Percentiles rank a stretch among this genome's conserved stretches.
Evolutionary conservation across 495 filamentous ascomycete genomes (phyloP).

Genomic region (Penicillium canariense): DNA sequence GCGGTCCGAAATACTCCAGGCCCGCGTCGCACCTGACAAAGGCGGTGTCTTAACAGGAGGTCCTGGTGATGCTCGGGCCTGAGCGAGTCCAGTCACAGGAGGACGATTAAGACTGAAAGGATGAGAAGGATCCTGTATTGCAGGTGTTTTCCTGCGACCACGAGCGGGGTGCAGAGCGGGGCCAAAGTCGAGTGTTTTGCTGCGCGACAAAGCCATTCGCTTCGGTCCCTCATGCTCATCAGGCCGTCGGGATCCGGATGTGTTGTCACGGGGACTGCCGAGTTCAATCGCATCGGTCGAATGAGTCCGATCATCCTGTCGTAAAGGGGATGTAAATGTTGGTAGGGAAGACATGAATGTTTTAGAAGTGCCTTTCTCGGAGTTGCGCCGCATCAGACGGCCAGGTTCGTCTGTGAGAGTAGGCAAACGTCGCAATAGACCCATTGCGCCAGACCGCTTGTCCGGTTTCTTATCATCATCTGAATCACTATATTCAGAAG

Average conservation of each 20-base stretch:
- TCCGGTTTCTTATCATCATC: constrained; percentile 39
- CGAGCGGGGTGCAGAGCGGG: constrained; percentile 27
- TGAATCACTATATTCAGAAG: constrained; percentile 45
- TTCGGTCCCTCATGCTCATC: constrained; percentile 13
- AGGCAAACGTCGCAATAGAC: constrained; percentile 33
- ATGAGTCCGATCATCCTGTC: constrained; percentile 34
- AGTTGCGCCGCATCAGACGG: constrained; percentile 30
- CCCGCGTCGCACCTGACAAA: constrained; percentile 29
- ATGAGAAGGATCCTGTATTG: constrained; percentile 30
- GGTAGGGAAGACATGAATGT: constrained; percentile 43
- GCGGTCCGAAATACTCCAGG: constrained; percentile 70
- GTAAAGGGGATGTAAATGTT: constrained; percentile 48
- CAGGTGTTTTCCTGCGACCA: constrained; percentile 23
- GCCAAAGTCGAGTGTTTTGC: constrained; percentile 27
- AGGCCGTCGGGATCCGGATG: constrained; percentile 4
- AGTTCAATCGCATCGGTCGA: constrained; percentile 18
- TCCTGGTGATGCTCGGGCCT: constrained; percentile 37
- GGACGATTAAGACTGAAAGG: constrained; percentile 38
- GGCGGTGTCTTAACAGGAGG: constrained; percentile 22
- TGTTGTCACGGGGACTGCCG: constrained; percentile 14
- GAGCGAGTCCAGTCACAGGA: constrained; percentile 48
- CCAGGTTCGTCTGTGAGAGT: constrained; percentile 35
- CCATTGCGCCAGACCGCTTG: constrained; percentile 27
- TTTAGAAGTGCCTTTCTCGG: constrained; percentile 32
- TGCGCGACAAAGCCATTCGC: constrained; percentile 13